Conservation (phyloP, 768 basidiomycete species). For the Mycena rebaudengoi region DNA sequence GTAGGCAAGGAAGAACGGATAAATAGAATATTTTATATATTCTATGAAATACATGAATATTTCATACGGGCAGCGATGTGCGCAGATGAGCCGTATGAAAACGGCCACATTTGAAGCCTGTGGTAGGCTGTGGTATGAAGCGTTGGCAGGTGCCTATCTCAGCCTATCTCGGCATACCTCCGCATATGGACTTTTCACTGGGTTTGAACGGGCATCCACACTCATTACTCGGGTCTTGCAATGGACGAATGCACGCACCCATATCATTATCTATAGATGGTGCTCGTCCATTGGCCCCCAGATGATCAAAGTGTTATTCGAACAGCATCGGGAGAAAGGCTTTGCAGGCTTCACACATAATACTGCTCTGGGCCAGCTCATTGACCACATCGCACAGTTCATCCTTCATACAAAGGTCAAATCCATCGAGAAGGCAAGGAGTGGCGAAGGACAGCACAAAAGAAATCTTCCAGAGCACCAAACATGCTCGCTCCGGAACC, state of each 20-base stretch:
- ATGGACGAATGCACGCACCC: not conserved
- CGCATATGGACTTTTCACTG: no score
- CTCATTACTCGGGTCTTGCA: not conserved
- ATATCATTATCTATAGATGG: not conserved
- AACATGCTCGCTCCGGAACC: not conserved
- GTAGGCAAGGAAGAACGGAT: no score
- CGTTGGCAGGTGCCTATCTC: no score
- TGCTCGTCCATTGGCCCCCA: not conserved
- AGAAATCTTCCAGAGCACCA: not conserved
- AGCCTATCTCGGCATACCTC: no score
- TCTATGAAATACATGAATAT: no score
- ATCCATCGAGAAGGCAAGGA: not conserved
- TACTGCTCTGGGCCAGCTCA: not conserved
- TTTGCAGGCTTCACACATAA: not conserved
- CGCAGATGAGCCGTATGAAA: no score
- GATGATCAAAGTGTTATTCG: not conserved
- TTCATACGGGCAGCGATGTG: no score
- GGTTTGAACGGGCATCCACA: not conserved
- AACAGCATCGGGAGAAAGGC: not conserved
- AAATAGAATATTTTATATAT: no score
- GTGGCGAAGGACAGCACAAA: not conserved
- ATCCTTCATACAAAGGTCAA: not conserved
- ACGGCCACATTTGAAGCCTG: no score
- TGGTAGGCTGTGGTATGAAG: no score
- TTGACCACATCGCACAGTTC: conserved; percentile 1